Evolutionary conservation across 257 asterid genomes (phyloP).

Genomic region (Nicotiana attenuata): DNA sequence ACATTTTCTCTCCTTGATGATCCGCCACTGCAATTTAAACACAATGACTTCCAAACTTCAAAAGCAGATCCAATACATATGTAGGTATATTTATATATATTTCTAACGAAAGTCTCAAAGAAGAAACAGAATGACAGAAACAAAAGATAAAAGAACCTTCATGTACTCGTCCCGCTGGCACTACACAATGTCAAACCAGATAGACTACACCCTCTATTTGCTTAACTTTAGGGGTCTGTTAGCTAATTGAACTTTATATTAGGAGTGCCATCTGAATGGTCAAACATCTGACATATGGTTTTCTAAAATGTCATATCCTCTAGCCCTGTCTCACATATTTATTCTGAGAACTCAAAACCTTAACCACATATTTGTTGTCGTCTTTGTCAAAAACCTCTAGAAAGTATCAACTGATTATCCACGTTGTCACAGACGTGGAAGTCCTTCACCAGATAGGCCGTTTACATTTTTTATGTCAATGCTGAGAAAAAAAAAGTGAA

Average conservation of each 20-base stretch:
- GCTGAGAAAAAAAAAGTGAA: neutral
- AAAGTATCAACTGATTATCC: neutral
- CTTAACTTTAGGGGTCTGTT: neutral
- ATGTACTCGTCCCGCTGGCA: neutral
- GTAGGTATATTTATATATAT: neutral
- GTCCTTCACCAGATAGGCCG: neutral
- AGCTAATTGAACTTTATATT: neutral
- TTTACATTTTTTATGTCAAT: neutral
- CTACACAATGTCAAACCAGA: neutral
- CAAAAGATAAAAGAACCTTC: neutral
- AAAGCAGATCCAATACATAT: neutral
- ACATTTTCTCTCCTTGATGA: slow-evolving; percentile 51
- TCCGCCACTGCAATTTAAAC: slow-evolving; percentile 48
- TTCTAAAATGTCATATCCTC: neutral
- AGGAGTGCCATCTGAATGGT: neutral
- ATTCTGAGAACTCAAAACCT: neutral
- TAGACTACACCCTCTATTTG: neutral
- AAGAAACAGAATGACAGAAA: neutral
- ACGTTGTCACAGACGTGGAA: neutral
- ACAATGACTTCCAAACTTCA: neutral
- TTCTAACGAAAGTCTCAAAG: neutral
- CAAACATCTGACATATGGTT: neutral
- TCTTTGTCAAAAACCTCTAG: neutral
- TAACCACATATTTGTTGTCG: neutral
- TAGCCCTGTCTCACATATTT: neutral